Percentiles rank a stretch among this genome's conserved stretches.
These are phyloP conservation scores for Pseudoturritis turrita DNA, from an alignment of 345 rosid species.

Conservation along the genomic window DNA sequence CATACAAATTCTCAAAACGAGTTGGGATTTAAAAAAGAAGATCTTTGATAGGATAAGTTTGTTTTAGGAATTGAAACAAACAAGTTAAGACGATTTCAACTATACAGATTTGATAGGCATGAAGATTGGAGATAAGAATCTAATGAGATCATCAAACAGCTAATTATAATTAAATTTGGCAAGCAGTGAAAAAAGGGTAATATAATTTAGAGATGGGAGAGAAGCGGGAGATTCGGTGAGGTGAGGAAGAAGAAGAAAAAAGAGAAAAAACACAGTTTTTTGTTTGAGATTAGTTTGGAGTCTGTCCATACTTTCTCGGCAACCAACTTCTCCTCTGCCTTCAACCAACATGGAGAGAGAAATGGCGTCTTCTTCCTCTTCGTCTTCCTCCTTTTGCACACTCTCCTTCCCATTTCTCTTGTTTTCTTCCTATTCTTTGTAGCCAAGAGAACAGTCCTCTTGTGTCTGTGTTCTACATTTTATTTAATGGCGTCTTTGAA, in stretches of 20 bases:
- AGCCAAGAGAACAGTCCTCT: slow-evolving; percentile 3
- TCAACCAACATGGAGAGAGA: neutral
- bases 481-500: slow-evolving; percentile 20
- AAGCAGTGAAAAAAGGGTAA: neutral
- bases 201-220: neutral
- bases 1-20: neutral
- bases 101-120: neutral
- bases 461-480: neutral
- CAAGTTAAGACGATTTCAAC: slow-evolving; percentile 5
- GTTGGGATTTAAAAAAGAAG: neutral
- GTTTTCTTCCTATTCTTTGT: slow-evolving; percentile 32
- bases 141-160: neutral
- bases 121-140: slow-evolving; percentile 20
- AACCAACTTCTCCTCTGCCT: slow-evolving; percentile 25
- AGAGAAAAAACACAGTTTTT: neutral
- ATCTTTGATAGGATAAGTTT: neutral
- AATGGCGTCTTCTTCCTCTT: slow-evolving; percentile 11
- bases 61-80: neutral
- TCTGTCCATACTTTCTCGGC: neutral
- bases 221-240: slow-evolving; percentile 12
- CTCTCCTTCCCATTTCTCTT: slow-evolving; percentile 26
- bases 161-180: neutral
- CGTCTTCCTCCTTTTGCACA: slow-evolving; percentile 23
- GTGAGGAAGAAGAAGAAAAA: neutral
- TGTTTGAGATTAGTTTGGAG: slow-evolving; percentile 21